Percentiles rank a stretch among this genome's conserved stretches.
Conservation (phyloP, 345 rosid species). For the Moricandia moricandioides region DNA sequence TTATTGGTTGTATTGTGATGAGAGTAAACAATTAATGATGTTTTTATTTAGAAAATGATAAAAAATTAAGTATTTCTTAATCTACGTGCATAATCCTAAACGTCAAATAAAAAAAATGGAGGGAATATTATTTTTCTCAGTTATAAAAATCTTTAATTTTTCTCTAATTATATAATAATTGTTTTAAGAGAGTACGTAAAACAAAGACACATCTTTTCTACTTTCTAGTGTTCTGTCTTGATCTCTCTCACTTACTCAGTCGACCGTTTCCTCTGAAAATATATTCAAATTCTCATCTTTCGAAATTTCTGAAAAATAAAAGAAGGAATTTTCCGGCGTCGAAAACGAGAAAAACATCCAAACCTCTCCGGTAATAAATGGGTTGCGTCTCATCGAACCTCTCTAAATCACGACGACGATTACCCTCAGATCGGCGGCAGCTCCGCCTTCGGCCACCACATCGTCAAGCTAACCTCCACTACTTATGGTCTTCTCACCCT, state of each 20-base stretch:
- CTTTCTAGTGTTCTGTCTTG: too few species aligned
- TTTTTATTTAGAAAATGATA: too few species aligned
- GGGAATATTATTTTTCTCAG: too few species aligned
- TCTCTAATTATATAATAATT: neutral
- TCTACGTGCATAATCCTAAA: too few species aligned
- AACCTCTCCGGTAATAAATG: constrained; percentile 43
- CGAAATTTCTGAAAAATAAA: neutral
- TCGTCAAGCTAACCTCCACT: constrained; percentile 88
- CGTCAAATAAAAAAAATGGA: too few species aligned
- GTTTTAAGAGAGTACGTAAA: neutral
- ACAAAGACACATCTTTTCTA: too few species aligned
- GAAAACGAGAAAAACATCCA: neutral
- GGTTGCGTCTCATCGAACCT: constrained; percentile 91
- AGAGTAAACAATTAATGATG: too few species aligned
- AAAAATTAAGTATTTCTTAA: too few species aligned
- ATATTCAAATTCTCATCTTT: constrained; percentile 17
- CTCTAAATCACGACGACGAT: constrained; percentile 70
- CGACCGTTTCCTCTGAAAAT: constrained; percentile 30
- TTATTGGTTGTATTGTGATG: too few species aligned
- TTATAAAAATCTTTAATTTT: too few species aligned
- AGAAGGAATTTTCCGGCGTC: constrained; percentile 6
- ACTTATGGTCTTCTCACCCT: constrained; percentile 91
- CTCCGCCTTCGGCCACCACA: constrained; percentile 79
- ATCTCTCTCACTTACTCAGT: too few species aligned
- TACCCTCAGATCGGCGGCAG: constrained; percentile 65